Percentiles rank a stretch among this genome's conserved stretches.
Conservation (phyloP, 2,329 filamentous ascomycete species). For the Xylariaceae sp. region DNA sequence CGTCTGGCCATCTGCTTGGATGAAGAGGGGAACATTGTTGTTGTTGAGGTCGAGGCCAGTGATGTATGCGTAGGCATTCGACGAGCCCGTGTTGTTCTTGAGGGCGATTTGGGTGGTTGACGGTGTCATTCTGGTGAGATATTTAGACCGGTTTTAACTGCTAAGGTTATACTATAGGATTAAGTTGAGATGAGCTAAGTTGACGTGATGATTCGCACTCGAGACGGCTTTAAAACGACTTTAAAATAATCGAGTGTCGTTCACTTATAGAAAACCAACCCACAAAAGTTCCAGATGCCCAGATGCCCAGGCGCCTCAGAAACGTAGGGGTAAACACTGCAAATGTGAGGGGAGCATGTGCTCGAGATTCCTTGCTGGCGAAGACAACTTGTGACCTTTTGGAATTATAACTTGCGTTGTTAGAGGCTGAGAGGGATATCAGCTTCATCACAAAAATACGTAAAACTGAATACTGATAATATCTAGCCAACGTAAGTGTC, state of each 20-base stretch:
- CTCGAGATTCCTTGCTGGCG: slow-evolving; percentile 24
- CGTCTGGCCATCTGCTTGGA: slow-evolving; percentile 67
- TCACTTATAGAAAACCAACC: slow-evolving; percentile 2
- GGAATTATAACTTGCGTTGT: neutral
- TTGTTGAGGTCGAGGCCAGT: slow-evolving; percentile 67
- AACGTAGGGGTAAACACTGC: slow-evolving; percentile 8
- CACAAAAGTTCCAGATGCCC: slow-evolving; percentile 6
- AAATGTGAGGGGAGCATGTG: slow-evolving; percentile 22
- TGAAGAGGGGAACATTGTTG: slow-evolving; percentile 61
- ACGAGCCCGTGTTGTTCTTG: slow-evolving; percentile 65
- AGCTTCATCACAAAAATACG: slow-evolving; percentile 10
- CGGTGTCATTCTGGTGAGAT: neutral
- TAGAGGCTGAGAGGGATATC: slow-evolving; percentile 6
- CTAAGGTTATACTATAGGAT: neutral
- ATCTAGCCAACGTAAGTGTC: slow-evolving; percentile 12
- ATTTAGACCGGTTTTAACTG: neutral
- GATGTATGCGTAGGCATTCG: slow-evolving; percentile 68
- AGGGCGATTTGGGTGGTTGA: slow-evolving; percentile 62
- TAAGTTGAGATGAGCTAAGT: neutral
- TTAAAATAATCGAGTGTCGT: neutral
- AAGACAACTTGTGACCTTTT: slow-evolving; percentile 22
- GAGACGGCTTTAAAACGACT: neutral
- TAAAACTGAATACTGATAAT: slow-evolving; percentile 18
- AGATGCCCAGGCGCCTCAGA: neutral
- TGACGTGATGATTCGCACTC: neutral